A percentile compares a stretch with the other conserved stretches of the same genome.
Evolutionary conservation across 805 yeast species (phyloP).

Genomic region (Tetrapisispora taiwanensis): DNA sequence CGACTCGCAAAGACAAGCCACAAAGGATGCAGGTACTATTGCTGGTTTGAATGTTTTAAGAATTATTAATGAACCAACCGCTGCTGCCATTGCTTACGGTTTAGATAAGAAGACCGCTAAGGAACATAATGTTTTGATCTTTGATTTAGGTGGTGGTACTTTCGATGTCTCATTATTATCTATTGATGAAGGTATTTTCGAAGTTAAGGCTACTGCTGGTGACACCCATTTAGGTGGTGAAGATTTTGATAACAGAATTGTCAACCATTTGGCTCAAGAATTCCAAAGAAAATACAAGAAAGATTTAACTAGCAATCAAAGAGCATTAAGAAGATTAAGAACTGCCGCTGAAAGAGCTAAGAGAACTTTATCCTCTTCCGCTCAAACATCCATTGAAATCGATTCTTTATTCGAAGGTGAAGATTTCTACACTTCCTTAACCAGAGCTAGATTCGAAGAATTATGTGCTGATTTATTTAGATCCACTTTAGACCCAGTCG

Average conservation of each 20-base stretch:
- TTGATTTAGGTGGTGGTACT: constrained; percentile 97
- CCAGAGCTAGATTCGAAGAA: constrained; percentile 97
- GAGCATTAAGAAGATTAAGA: constrained; percentile 94
- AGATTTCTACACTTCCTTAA: constrained; percentile 91
- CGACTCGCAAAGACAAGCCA: constrained; percentile 97
- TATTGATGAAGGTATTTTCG: constrained; percentile 93
- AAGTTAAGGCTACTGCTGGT: constrained; percentile 77
- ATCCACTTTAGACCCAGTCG: constrained; percentile 89
- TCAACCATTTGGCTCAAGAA: constrained; percentile 80
- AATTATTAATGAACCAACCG: constrained; percentile 95
- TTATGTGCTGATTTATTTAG: constrained; percentile 89
- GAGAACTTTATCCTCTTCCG: constrained; percentile 93
- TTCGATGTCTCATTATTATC: constrained; percentile 89
- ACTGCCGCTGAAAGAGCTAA: constrained; percentile 98
- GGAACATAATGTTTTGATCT: constrained; percentile 81
- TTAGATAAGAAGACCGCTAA: constrained; percentile 65
- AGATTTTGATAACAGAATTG: constrained; percentile 92
- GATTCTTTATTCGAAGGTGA: constrained; percentile 92
- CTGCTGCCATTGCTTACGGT: constrained; percentile 96
- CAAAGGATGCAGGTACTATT: constrained; percentile 94
- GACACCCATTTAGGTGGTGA: constrained; percentile 91
- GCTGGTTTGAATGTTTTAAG: constrained; percentile 92
- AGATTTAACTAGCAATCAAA: constrained; percentile 81
- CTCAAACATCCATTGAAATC: constrained; percentile 90
- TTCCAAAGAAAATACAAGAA: constrained; percentile 94